A percentile compares a stretch with the other conserved stretches of the same genome.
Conservation (phyloP, 352 stramenopile genomes). For the Phytopythium litorale region DNA sequence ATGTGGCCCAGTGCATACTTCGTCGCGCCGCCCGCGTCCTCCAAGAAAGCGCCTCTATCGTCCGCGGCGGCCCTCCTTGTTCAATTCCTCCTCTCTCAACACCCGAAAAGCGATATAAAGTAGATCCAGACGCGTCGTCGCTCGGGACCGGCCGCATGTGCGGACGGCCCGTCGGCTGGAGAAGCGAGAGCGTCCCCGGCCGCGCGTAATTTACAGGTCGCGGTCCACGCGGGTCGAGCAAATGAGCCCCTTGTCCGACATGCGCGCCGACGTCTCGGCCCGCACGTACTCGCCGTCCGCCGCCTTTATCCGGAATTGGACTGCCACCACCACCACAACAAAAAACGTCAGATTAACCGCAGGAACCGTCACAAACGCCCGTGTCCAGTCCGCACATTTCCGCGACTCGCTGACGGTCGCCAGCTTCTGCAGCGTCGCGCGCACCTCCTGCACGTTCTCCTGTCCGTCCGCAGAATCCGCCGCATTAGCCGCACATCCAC, state of each 20-base stretch:
- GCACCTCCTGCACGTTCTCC: constrained; percentile 38
- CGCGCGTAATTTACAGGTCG: constrained; percentile 28
- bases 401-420: constrained; percentile 33
- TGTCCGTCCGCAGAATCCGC: constrained; percentile 7
- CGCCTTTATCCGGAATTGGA: constrained; percentile 82
- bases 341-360: not conserved
- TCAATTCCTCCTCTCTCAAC: not conserved
- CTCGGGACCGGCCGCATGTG: too few relatives aligned
- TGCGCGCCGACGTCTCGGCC: constrained; percentile 64
- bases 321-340: constrained; percentile 22
- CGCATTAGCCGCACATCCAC: not conserved
- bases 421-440: constrained; percentile 37
- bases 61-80: not conserved
- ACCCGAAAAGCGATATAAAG: not conserved
- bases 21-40: not conserved
- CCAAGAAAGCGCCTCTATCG: not conserved
- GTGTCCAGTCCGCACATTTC: constrained; percentile 32
- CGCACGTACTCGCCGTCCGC: constrained; percentile 72
- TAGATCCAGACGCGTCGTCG: not conserved
- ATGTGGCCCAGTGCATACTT: too few relatives aligned
- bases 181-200: not conserved
- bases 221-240: constrained; percentile 76
- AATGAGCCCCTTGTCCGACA: constrained; percentile 72
- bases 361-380: constrained; percentile 2
- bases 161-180: not conserved